phyloP scores from a whole-genome alignment of 192 early-diverging fungal genomes.

The Rhizoclosmatium sp. region DNA sequence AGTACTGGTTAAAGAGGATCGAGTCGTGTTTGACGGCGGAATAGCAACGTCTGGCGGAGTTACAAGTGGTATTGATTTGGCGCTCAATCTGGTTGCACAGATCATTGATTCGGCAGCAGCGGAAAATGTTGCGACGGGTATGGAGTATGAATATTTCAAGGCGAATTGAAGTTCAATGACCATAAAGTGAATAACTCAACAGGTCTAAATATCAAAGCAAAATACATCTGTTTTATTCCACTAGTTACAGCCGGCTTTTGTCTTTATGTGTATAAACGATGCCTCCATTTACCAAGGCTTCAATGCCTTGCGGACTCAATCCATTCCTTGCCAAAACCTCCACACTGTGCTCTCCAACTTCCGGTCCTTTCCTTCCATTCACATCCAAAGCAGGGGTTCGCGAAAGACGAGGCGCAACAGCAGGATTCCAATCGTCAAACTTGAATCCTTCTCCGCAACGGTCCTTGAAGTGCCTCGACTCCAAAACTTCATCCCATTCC shows the following conservation, averaged over 20 bases:
- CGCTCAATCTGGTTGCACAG: neutral
- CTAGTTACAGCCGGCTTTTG: neutral
- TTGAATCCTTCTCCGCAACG: neutral
- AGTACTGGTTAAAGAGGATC: conserved; percentile 6
- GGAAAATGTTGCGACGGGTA: neutral
- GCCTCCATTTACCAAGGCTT: neutral
- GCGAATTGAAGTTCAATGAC: neutral
- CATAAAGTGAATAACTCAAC: neutral
- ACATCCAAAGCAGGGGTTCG: conserved; percentile 53
- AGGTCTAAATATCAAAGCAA: neutral
- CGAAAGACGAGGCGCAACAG: conserved; percentile 60
- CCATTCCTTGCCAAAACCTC: conserved; percentile 39
- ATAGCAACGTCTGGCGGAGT: conserved; percentile 7
- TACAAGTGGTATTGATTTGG: conserved; percentile 17
- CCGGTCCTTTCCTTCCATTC: conserved; percentile 14
- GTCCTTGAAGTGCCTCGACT: conserved; percentile 5
- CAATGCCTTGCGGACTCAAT: conserved; percentile 2
- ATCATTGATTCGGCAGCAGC: neutral
- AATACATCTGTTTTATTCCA: neutral
- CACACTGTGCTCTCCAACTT: conserved; percentile 55
- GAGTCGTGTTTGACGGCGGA: conserved; percentile 9
- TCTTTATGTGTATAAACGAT: neutral
- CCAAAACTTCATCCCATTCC: conserved; percentile 43
- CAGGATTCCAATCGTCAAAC: conserved; percentile 45
- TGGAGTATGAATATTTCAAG: conserved; percentile 19